Percentiles rank a stretch among this genome's conserved stretches.
Conservation (phyloP, 179 eudicot species). For the Corrigiola litoralis region DNA sequence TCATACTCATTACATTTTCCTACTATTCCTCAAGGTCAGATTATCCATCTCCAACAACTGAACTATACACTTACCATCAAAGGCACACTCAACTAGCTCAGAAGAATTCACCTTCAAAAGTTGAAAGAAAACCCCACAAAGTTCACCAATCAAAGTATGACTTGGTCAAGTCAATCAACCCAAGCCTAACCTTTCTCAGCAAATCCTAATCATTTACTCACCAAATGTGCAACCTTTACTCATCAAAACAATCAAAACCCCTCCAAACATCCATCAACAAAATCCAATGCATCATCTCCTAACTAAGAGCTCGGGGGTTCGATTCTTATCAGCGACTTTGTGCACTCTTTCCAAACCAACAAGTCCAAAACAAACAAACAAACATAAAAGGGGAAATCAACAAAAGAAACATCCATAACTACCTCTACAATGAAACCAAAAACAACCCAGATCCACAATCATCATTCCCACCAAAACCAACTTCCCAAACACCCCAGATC, state of each 20-base stretch:
- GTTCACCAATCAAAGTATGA: background rate
- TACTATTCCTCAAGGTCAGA: background rate
- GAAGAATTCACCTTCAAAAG: background rate
- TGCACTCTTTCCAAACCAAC: no score
- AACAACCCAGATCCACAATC: constrained; percentile 26
- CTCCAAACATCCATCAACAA: background rate
- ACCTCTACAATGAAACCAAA: background rate
- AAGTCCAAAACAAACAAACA: background rate
- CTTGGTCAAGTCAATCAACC: background rate
- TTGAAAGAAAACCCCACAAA: background rate
- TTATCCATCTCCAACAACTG: background rate
- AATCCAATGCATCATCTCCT: background rate
- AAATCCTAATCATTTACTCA: background rate
- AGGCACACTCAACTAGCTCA: no score
- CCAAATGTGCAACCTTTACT: constrained; percentile 1
- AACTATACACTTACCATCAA: no score
- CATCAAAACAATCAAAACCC: background rate
- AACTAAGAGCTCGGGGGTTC: no score
- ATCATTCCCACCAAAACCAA: constrained; percentile 14
- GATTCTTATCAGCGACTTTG: no score
- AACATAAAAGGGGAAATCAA: background rate
- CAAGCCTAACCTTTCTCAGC: background rate
- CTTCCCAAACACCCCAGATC: constrained; percentile 13
- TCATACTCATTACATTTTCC: no score
- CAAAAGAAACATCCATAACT: background rate